Base-by-base conservation (phyloP, 2,329 filamentous ascomycete species). In the Trichoderma atroviride region DNA sequence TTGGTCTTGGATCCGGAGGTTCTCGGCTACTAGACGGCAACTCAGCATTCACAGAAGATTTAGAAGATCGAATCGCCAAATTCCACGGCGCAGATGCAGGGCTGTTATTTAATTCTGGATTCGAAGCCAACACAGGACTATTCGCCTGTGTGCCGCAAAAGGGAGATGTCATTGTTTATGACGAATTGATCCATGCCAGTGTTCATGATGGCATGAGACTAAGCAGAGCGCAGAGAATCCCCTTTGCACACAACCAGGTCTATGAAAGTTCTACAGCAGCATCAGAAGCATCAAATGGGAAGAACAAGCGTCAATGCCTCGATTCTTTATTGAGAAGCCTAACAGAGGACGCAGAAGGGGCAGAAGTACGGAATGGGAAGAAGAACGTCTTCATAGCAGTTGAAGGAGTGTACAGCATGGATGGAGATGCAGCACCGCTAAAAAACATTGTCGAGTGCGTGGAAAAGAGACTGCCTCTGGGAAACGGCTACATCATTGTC, bases 351-450 rank as follows among this genome's bases (percentile, higher is more conserved):
- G 74, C 80, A 0, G 74, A 78, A 5, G 79, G 81, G 19, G 70
- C 68, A 0, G 65, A 66, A 58, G 64, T 87, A 0, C 56, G 56
- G 0, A 63, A 71, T 0, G 85, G 86, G 0, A 69, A 75, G 1
- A 76, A 75, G 0, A 89, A 87, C 71, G 83, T 93, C 3, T 91
- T 93, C 72, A 77, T 93, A n/a, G 88, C 87, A 0, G 83, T 92
- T 0, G 91, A 93, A 73, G 87, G 86, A 0, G 82, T 93, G 0
- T 95, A 96, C 77, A 94, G 91, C 76, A 96, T 96, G 92, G 92
- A 95, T 65, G 92, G 92, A 0, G 91, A 94, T 73, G 80, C 92
- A 22, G 87, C 87, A 0, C 90, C 90, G 0, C 80, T 96, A 13
- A 74, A 75, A 13, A 84, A 88, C 6, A 86, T 94, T 22, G 83